These are phyloP conservation scores for Backusella sp. DNA, from an alignment of 192 early-diverging fungal species.

Conservation along the genomic window DNA sequence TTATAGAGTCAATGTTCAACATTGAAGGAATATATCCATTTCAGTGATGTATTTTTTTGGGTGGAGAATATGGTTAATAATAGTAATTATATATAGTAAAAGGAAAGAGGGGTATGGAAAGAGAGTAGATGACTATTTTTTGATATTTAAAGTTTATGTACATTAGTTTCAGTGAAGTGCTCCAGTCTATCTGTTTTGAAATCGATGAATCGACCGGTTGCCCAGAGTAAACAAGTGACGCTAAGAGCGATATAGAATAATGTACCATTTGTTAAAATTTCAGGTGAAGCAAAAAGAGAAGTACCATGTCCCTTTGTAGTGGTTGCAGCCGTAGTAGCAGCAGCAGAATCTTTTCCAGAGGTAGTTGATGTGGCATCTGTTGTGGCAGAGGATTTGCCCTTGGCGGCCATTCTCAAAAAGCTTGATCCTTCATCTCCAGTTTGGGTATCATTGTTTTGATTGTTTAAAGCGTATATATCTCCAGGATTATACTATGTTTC, in stretches of 20 bases:
- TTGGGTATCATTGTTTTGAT: background rate
- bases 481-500: background rate
- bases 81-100: background rate
- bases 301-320: background rate
- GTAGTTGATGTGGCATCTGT: background rate
- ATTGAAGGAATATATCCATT: background rate
- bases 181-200: conserved; percentile 22
- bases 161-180: conserved; percentile 13
- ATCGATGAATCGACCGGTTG: conserved; percentile 30
- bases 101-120: background rate
- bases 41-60: background rate
- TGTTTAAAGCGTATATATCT: background rate
- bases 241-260: conserved; percentile 29
- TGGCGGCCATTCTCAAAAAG: background rate
- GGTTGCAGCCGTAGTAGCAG: background rate
- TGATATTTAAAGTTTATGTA: conserved; percentile 9
- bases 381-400: background rate
- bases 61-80: background rate
- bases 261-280: conserved; percentile 23
- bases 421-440: background rate
- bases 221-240: conserved; percentile 27
- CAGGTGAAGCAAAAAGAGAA: conserved; percentile 13
- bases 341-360: background rate
- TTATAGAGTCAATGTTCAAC: background rate
- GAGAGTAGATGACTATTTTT: background rate